phyloP scores from a whole-genome alignment of 805 yeast species.

The Wickerhamomyces canadensis region DNA sequence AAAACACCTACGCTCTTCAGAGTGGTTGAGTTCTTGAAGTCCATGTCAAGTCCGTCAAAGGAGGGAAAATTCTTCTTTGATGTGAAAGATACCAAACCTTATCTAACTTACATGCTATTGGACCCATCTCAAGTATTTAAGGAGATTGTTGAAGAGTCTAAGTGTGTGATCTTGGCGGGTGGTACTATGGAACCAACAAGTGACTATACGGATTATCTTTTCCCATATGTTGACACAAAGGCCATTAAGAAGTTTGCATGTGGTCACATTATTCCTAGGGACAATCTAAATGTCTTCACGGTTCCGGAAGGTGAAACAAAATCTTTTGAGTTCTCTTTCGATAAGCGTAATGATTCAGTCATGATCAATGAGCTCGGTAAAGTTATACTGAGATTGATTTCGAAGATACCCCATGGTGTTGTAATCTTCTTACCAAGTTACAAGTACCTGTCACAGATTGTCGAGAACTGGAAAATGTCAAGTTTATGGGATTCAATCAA shows the following conservation, averaged over 20 bases:
- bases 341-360: slow-evolving; percentile 41
- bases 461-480: slow-evolving; percentile 44
- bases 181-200: slow-evolving; percentile 90
- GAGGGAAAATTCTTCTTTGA: slow-evolving; percentile 82
- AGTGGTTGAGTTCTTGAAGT: slow-evolving; percentile 56
- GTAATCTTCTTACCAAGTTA: slow-evolving; percentile 87
- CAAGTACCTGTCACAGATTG: slow-evolving; percentile 51
- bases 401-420: slow-evolving; percentile 61
- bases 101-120: slow-evolving; percentile 63
- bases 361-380: slow-evolving; percentile 49
- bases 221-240: slow-evolving; percentile 46
- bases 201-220: slow-evolving; percentile 63
- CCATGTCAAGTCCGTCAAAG: slow-evolving; percentile 64
- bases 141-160: slow-evolving; percentile 57
- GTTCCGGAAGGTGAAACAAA: slow-evolving; percentile 26
- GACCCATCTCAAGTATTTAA: slow-evolving; percentile 73
- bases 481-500: slow-evolving; percentile 30
- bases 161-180: slow-evolving; percentile 79
- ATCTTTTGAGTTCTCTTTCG: slow-evolving; percentile 63
- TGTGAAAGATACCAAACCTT: slow-evolving; percentile 18
- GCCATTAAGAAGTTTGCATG: slow-evolving; percentile 58
- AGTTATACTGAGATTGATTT: slow-evolving; percentile 36
- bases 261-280: slow-evolving; percentile 76
- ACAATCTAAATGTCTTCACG: slow-evolving; percentile 58
- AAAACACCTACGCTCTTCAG: slow-evolving; percentile 54